phyloP scores from a whole-genome alignment of 108 stramenopile genomes.

The Nitzschia sp. region DNA sequence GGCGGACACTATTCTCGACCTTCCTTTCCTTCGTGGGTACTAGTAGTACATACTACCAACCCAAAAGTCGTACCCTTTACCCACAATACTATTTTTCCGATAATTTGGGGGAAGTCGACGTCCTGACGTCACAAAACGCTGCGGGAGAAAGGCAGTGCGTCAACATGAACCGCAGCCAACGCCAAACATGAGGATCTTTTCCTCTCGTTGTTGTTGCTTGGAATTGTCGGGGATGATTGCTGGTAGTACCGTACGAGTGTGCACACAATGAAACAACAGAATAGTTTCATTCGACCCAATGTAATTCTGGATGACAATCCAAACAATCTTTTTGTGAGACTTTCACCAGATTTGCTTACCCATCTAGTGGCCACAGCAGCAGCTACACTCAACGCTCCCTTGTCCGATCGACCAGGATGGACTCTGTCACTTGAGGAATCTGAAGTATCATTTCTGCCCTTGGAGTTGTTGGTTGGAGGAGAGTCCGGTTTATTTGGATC shows the following conservation, averaged over 20 bases:
- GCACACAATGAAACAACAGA: too few relatives aligned
- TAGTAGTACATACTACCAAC: too few relatives aligned
- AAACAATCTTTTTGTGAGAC: conserved; percentile 32
- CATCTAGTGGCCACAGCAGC: conserved; percentile 1
- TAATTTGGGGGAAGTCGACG: too few relatives aligned
- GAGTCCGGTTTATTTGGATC: conserved; percentile 46
- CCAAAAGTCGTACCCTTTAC: too few relatives aligned
- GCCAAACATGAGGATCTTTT: too few relatives aligned
- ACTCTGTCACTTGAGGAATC: background rate
- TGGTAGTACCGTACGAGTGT: too few relatives aligned
- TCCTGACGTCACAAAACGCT: too few relatives aligned
- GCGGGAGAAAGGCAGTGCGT: too few relatives aligned
- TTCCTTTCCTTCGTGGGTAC: background rate
- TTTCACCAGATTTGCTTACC: conserved; percentile 7
- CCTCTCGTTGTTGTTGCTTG: too few relatives aligned
- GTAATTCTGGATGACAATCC: background rate
- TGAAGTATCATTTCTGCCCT: conserved; percentile 23
- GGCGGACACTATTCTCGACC: conserved; percentile 24
- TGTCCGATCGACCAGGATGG: background rate
- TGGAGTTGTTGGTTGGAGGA: conserved; percentile 22
- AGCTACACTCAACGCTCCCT: background rate
- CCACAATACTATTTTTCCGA: too few relatives aligned
- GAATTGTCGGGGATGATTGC: too few relatives aligned
- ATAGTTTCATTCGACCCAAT: background rate
- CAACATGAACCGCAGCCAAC: too few relatives aligned